Evolutionary conservation across 1,139 yeast genomes (phyloP).

Genomic region (Debaryomycetaceae sp.): DNA sequence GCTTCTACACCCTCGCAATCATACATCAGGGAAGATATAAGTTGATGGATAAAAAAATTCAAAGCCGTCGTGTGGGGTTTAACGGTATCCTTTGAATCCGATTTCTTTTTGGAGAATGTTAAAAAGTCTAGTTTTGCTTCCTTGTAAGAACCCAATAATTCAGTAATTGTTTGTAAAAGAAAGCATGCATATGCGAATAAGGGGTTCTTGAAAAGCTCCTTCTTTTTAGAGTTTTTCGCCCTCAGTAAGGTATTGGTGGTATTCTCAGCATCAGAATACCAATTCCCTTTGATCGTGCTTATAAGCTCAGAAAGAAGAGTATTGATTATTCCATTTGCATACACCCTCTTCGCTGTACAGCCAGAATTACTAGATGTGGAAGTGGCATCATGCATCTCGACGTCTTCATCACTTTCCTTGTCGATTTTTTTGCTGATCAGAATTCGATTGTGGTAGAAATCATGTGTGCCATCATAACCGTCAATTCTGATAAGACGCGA

Average conservation of each 20-base stretch:
- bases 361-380: slow-evolving; percentile 5
- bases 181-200: slow-evolving; percentile 66
- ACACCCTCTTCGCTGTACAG: slow-evolving; percentile 10
- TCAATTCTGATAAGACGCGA: slow-evolving; percentile 47
- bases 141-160: slow-evolving; percentile 73
- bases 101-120: slow-evolving; percentile 61
- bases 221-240: slow-evolving; percentile 12
- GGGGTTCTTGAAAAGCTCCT: slow-evolving; percentile 34
- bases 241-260: slow-evolving; percentile 10
- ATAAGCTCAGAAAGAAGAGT: slow-evolving; percentile 62
- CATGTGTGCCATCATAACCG: slow-evolving; percentile 37
- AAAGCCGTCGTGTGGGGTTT: slow-evolving; percentile 73
- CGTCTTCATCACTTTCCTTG: slow-evolving; percentile 21
- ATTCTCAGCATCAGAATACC: slow-evolving; percentile 32
- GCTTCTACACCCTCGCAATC: slow-evolving; percentile 26
- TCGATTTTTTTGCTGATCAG: slow-evolving; percentile 13
- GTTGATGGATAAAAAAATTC: slow-evolving; percentile 72
- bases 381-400: slow-evolving; percentile 30
- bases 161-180: slow-evolving; percentile 65
- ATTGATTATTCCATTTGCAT: slow-evolving; percentile 60
- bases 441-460: slow-evolving; percentile 13
- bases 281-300: slow-evolving; percentile 49
- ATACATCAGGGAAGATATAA: slow-evolving; percentile 53
- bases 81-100: slow-evolving; percentile 22
- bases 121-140: slow-evolving; percentile 79